phyloP scores from a whole-genome alignment of 208 protist species.

The Wallacemonas collosoma region DNA sequence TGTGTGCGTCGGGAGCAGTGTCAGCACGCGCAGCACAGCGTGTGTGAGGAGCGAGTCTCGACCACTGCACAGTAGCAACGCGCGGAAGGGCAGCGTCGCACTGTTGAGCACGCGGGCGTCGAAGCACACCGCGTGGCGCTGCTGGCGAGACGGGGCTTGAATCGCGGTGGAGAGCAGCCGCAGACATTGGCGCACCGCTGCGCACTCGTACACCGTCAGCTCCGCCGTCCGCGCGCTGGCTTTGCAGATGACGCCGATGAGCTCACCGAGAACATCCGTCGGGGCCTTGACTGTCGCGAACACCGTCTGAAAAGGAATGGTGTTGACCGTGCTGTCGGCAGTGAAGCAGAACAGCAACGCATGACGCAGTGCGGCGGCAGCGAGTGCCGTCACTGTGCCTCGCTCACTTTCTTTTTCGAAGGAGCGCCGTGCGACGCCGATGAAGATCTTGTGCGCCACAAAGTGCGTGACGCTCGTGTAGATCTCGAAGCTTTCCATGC shows the following conservation, averaged over 20 bases:
- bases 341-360: constrained; percentile 57
- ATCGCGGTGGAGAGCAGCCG: constrained; percentile 66
- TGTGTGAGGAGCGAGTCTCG: constrained; percentile 42
- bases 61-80: constrained; percentile 44
- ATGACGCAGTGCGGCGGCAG: constrained; percentile 63
- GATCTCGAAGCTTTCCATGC: constrained; percentile 39
- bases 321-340: constrained; percentile 19
- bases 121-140: constrained; percentile 68
- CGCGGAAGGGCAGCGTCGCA: constrained; percentile 50
- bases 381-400: constrained; percentile 75
- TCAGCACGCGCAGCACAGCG: constrained; percentile 62
- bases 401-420: constrained; percentile 56
- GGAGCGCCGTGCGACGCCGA: constrained; percentile 58
- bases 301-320: constrained; percentile 61
- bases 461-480: constrained; percentile 72
- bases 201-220: constrained; percentile 59
- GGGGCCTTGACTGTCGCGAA: constrained; percentile 78
- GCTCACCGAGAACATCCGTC: constrained; percentile 76
- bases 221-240: constrained; percentile 49
- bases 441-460: constrained; percentile 77
- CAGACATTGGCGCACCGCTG: constrained; percentile 76
- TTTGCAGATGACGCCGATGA: constrained; percentile 48
- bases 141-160: constrained; percentile 47
- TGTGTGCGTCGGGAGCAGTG: constrained; percentile 56
- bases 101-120: constrained; percentile 70